phyloP scores from a whole-genome alignment of 345 rosid species.

The Turnera subulata region DNA sequence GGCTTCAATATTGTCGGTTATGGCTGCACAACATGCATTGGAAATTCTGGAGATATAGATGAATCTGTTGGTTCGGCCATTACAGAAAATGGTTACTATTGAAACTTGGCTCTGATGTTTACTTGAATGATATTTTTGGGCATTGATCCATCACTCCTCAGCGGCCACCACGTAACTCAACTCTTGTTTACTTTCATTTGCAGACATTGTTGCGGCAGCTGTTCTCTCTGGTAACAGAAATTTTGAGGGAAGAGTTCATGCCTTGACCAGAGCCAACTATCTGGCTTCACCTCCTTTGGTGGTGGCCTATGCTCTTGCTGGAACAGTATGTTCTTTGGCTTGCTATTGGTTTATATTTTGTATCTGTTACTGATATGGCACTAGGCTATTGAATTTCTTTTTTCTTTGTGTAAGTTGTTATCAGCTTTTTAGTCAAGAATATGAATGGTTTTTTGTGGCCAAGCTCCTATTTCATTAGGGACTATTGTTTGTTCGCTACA shows the following conservation, averaged over 20 bases:
- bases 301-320: conserved; percentile 99
- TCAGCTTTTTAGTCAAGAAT: too few species aligned
- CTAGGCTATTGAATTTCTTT: too few species aligned
- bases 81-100: conserved; percentile 70
- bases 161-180: too few species aligned
- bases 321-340: conserved; percentile 54
- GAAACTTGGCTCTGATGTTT: neutral
- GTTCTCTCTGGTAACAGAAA: conserved; percentile 97
- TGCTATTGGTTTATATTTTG: too few species aligned
- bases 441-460: too few species aligned
- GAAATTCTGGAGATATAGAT: conserved; percentile 93
- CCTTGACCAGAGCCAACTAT: conserved; percentile 97
- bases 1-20: conserved; percentile 96
- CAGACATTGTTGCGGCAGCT: conserved; percentile 93
- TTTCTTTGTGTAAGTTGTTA: too few species aligned
- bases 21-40: conserved; percentile 98
- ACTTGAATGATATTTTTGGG: neutral
- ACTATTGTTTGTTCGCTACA: neutral
- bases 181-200: neutral
- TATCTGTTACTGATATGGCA: too few species aligned
- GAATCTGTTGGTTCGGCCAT: conserved; percentile 92
- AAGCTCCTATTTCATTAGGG: too few species aligned
- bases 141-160: too few species aligned
- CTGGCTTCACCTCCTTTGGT: conserved; percentile 99
- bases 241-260: conserved; percentile 97